Evolutionary conservation across 306 rosid species (phyloP).

Genomic region (Pterocarpus macrocarpus): DNA sequence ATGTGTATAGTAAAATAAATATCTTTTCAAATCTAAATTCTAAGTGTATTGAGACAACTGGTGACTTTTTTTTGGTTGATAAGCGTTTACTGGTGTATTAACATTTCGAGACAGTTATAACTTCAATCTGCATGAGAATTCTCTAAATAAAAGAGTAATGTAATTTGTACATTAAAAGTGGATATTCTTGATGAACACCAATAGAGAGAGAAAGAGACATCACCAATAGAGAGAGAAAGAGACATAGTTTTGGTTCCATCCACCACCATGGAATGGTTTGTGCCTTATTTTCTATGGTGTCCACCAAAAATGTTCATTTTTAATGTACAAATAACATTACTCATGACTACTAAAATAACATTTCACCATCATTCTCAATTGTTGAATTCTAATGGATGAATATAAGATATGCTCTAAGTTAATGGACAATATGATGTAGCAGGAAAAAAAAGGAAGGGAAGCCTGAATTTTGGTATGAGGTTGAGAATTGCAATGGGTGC

Average conservation of each 20-base stretch:
- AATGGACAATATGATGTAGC: slow-evolving; percentile 49
- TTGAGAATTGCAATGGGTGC: slow-evolving; percentile 79
- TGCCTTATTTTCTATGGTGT: too few relatives aligned
- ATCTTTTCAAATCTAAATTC: neutral
- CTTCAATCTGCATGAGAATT: neutral
- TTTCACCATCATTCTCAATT: neutral
- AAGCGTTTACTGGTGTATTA: neutral
- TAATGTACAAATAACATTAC: too few relatives aligned
- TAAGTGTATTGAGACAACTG: too few relatives aligned
- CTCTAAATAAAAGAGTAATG: neutral
- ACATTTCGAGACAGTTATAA: neutral
- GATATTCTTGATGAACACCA: too few relatives aligned
- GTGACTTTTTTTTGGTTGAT: neutral
- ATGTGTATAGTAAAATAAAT: neutral
- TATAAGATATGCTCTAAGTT: slow-evolving; percentile 1
- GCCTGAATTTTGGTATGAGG: slow-evolving; percentile 66
- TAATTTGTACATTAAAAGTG: too few relatives aligned
- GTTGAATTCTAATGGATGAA: slow-evolving; percentile 23
- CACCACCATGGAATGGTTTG: too few relatives aligned
- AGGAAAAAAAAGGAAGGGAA: slow-evolving; percentile 60
- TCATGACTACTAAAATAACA: neutral
- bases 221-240: too few relatives aligned
- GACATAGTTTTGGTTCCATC: too few relatives aligned
- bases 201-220: too few relatives aligned
- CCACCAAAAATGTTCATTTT: too few relatives aligned